Evolutionary conservation across 1,284 basidiomycete species (phyloP).

Genomic region (Boletus austroedulis): DNA sequence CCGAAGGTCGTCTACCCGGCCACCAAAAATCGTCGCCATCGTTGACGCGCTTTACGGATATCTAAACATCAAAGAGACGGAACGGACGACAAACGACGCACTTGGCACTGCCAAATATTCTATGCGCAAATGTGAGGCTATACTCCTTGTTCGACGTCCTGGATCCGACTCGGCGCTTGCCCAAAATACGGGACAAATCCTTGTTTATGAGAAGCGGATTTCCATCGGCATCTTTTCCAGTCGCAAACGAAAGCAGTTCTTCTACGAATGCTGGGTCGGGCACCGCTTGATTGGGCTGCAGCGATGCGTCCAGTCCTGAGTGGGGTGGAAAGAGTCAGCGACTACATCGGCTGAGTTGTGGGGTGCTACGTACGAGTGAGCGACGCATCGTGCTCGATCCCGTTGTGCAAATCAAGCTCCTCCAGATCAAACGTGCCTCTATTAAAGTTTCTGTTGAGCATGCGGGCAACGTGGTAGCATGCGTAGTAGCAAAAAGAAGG

Average conservation of each 20-base stretch:
- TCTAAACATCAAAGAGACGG: not conserved
- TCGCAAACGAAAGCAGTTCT: conserved; percentile 54
- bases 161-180: conserved; percentile 57
- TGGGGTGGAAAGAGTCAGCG: not conserved
- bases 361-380: conserved; percentile 43
- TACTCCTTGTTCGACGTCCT: conserved; percentile 53
- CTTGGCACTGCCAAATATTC: conserved; percentile 64
- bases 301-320: conserved; percentile 54
- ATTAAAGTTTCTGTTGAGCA: conserved; percentile 54
- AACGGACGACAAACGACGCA: conserved; percentile 34
- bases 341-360: not conserved
- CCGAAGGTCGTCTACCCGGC: conserved; percentile 53
- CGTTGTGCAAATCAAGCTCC: conserved; percentile 69
- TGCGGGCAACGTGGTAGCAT: conserved; percentile 52
- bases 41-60: conserved; percentile 50
- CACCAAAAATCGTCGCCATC: conserved; percentile 59
- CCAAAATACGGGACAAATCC: conserved; percentile 54
- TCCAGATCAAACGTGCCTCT: conserved; percentile 60
- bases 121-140: conserved; percentile 47
- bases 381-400: conserved; percentile 76
- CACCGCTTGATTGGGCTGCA: conserved; percentile 51
- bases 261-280: conserved; percentile 50
- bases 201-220: conserved; percentile 47
- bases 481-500: conserved; percentile 63
- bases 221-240: conserved; percentile 52